Evolutionary conservation across 805 yeast genomes (phyloP), one percentile per base, ranked within the genome.

Genomic region (Candida rishiriensis): DNA sequence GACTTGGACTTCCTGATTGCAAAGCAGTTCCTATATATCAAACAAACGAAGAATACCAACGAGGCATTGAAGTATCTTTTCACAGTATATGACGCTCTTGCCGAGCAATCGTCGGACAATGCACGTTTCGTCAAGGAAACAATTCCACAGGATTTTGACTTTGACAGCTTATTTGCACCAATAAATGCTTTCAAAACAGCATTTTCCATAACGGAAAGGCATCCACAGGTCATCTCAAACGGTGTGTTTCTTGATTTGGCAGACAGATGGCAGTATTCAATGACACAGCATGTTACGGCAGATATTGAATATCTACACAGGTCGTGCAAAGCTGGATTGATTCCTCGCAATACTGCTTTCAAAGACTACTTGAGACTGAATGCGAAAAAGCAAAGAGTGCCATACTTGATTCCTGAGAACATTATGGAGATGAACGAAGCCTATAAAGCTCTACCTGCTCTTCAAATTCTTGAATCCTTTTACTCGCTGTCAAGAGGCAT

Each of bases 221-320:
- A 60, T 1, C 81, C 91, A 0, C 61, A 75, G 0, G 65, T 88
- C 3, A 72, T 88, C 40, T 77, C 79, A 28, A 85, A 91, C 61
- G 98, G 98, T 36, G 81, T 82, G 7, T 72, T 85, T 14, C 65
- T 70, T 46, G 73, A 72, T 3, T 70, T 83, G 51, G 44, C 46
- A 26, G 64, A 71, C 1, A 67, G 72, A 3, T 84, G 88, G 85
- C 79, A 80, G 48, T 66, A 66, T 36, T 58, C 73, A 1, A 61
- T 83, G 54, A 71, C 78, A 3, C 70, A 63, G 32, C 85, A 82
- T 51, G 51, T 81, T 14, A 64, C 68, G 18, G 69, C 66, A 18
- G 98, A 90, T 64, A 70, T 70, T 16, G 42, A 54, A 2, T 43
- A 53, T 7, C 47, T 78, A 8, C 61, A 65, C 38, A 46, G 47